phyloP scores from a whole-genome alignment of 2,329 filamentous ascomycete genomes.

The Phyllosticta capitalensis region DNA sequence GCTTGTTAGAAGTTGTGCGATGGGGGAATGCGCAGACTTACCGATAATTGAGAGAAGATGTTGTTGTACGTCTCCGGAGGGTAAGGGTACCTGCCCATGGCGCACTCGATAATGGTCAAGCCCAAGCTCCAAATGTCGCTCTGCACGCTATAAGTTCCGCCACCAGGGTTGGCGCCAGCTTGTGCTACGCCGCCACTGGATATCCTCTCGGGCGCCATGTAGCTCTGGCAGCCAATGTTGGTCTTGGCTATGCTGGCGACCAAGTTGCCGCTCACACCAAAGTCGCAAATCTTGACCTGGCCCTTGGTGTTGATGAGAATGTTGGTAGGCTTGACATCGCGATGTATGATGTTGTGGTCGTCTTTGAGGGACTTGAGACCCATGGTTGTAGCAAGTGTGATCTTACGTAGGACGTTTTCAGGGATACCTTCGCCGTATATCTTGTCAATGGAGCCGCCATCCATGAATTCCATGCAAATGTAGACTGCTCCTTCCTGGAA shows the following conservation, averaged over 20 bases:
- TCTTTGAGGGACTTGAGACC: conserved; percentile 91
- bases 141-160: conserved; percentile 92
- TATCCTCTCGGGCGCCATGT: conserved; percentile 97
- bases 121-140: conserved; percentile 97
- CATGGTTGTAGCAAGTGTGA: conserved; percentile 80
- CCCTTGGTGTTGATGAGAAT: conserved; percentile 84
- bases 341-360: conserved; percentile 97
- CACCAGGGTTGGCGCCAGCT: conserved; percentile 55
- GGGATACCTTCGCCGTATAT: conserved; percentile 85
- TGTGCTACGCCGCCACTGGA: conserved; percentile 73
- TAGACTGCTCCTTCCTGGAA: conserved; percentile 98
- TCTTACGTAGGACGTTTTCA: conserved; percentile 78
- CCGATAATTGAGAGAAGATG: conserved; percentile 93
- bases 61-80: conserved; percentile 96
- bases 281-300: conserved; percentile 97
- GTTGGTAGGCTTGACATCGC: conserved; percentile 98
- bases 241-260: conserved; percentile 97
- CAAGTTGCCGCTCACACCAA: conserved; percentile 91
- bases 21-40: conserved; percentile 45
- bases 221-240: conserved; percentile 97
- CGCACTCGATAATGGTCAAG: conserved; percentile 90
- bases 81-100: conserved; percentile 88
- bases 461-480: conserved; percentile 99
- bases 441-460: conserved; percentile 95
- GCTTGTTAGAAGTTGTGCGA: conserved; percentile 13